Evolutionary conservation across 2,329 filamentous ascomycete genomes (phyloP).

Genomic region (Sclerotinia sclerotiorum): DNA sequence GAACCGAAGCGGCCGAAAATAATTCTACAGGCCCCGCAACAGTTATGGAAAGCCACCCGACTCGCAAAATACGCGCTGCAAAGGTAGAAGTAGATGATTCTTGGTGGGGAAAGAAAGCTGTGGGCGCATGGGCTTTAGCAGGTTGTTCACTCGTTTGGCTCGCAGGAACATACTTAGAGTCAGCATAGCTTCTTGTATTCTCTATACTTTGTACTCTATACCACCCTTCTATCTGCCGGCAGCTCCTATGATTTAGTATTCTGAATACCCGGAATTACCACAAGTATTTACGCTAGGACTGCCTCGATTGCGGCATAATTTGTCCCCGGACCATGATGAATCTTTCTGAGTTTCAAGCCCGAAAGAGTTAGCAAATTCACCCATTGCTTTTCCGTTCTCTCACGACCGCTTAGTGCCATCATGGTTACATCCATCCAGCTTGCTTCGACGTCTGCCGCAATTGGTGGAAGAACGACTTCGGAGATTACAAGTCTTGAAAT

Average conservation of each 20-base stretch:
- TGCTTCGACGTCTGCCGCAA: constrained; percentile 39
- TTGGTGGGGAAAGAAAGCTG: constrained; percentile 65
- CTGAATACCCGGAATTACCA: background rate
- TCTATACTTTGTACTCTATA: background rate
- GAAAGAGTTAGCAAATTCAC: constrained; percentile 11
- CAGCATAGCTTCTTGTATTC: constrained; percentile 22
- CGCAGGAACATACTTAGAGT: constrained; percentile 52
- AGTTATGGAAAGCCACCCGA: constrained; percentile 24
- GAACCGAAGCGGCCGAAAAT: constrained; percentile 39
- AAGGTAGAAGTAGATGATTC: constrained; percentile 64
- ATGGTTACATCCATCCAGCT: constrained; percentile 43
- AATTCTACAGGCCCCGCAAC: constrained; percentile 32
- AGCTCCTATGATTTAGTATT: background rate
- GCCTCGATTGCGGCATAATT: constrained; percentile 23
- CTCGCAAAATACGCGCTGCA: constrained; percentile 49
- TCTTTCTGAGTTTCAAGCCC: constrained; percentile 14
- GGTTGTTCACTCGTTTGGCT: constrained; percentile 62
- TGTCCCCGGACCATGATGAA: constrained; percentile 17
- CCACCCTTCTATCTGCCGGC: background rate
- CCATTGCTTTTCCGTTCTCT: constrained; percentile 39
- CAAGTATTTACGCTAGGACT: background rate
- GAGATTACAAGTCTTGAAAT: constrained; percentile 43
- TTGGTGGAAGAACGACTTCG: constrained; percentile 46
- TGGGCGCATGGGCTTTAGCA: constrained; percentile 61
- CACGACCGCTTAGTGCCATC: constrained; percentile 41